Conservation (phyloP, 768 basidiomycete species). For the Goffeauzyma gilvescens region DNA sequence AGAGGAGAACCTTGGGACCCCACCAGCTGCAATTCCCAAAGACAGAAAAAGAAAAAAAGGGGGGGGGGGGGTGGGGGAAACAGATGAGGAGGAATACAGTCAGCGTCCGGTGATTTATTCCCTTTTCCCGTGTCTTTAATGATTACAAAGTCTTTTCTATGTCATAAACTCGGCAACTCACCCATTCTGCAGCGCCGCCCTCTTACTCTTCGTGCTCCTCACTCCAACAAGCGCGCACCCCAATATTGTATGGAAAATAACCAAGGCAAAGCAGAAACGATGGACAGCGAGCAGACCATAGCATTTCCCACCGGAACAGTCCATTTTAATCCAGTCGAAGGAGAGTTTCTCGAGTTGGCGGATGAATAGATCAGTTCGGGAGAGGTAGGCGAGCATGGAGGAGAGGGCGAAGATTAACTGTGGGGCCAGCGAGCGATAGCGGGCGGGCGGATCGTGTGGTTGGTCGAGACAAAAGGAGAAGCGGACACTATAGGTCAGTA, state of each 20-base stretch:
- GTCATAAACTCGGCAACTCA: no score
- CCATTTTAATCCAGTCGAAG: constrained; percentile 96
- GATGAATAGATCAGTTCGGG: constrained; percentile 77
- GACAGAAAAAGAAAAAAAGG: no score
- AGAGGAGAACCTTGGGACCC: constrained; percentile 86
- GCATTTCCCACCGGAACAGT: constrained; percentile 76
- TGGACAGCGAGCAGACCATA: constrained; percentile 95
- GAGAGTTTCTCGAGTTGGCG: constrained; percentile 76
- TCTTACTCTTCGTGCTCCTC: constrained; percentile 71
- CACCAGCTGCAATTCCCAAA: constrained; percentile 52
- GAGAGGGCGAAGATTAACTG: constrained; percentile 89
- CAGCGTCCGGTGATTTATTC: background rate
- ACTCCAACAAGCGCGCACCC: constrained; percentile 66
- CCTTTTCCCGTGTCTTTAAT: no score
- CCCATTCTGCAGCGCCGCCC: constrained; percentile 95
- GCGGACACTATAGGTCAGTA: background rate
- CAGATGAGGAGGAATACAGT: background rate
- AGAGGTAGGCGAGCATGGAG: constrained; percentile 89
- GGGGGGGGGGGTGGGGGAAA: no score
- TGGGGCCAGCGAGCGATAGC: background rate
- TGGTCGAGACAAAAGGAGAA: no score
- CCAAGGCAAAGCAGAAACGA: constrained; percentile 85
- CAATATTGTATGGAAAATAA: constrained; percentile 69
- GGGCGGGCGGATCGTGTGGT: background rate
- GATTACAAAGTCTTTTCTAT: background rate